phyloP scores from a whole-genome alignment of 495 filamentous ascomycete species.

The Xylaria palmicola region DNA sequence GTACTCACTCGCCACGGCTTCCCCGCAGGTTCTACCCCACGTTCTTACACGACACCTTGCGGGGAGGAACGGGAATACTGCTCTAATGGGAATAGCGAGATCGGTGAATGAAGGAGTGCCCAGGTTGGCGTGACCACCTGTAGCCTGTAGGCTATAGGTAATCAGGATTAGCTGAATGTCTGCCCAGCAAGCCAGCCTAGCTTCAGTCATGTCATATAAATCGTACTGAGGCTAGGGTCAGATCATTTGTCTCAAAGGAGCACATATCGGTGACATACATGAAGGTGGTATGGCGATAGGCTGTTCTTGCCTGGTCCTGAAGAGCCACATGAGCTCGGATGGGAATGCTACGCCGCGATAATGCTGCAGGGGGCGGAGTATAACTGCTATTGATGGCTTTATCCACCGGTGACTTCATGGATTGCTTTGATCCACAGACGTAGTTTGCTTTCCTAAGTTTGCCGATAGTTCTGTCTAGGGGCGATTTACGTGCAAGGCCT shows the following conservation, averaged over 20 bases:
- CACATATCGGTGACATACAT: background rate
- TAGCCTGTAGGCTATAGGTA: too few relatives aligned
- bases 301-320: background rate
- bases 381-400: background rate
- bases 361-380: background rate
- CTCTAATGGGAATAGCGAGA: conserved; percentile 1
- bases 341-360: background rate
- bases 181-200: background rate
- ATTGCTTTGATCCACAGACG: background rate
- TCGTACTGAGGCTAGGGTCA: background rate
- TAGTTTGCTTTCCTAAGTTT: background rate
- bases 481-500: too few relatives aligned
- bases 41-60: background rate
- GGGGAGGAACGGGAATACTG: background rate
- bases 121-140: too few relatives aligned
- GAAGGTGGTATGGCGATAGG: background rate
- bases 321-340: background rate
- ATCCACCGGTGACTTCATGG: background rate
- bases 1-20: too few relatives aligned
- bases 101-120: too few relatives aligned
- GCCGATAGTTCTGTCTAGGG: too few relatives aligned
- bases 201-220: background rate
- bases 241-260: background rate
- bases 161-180: too few relatives aligned
- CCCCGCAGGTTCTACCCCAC: background rate